phyloP scores from a whole-genome alignment of 2,329 filamentous ascomycete genomes.

The Sporothrix sp. region DNA sequence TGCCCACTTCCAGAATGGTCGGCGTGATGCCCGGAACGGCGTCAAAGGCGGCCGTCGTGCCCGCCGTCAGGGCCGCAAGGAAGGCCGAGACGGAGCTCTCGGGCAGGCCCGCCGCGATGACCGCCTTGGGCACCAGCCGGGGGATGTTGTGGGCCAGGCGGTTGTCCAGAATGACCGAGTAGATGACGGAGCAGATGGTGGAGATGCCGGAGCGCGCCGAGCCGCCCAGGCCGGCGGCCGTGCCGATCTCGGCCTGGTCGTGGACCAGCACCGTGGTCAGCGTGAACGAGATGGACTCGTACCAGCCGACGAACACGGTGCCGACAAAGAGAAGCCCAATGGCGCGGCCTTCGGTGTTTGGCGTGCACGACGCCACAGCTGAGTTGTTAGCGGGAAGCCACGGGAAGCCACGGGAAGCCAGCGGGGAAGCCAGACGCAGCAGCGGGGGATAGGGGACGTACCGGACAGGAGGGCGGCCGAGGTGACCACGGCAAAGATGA shows the following conservation, averaged over 20 bases:
- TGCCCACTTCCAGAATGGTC: slow-evolving; percentile 23
- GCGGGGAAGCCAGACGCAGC: too few relatives aligned
- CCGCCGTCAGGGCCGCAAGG: slow-evolving; percentile 22
- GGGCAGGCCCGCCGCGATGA: slow-evolving; percentile 29
- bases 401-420: slow-evolving; percentile 24
- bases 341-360: too few relatives aligned
- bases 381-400: slow-evolving; percentile 22
- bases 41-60: slow-evolving; percentile 21
- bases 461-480: slow-evolving; percentile 24
- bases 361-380: too few relatives aligned
- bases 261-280: slow-evolving; percentile 27
- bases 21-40: slow-evolving; percentile 24
- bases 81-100: slow-evolving; percentile 26
- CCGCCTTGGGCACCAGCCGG: slow-evolving; percentile 24
- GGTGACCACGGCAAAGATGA: slow-evolving; percentile 21
- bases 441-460: too few relatives aligned
- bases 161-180: slow-evolving; percentile 26
- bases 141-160: slow-evolving; percentile 25
- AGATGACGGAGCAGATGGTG: slow-evolving; percentile 26
- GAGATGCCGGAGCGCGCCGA: slow-evolving; percentile 28
- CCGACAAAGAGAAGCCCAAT: slow-evolving; percentile 23
- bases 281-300: slow-evolving; percentile 23
- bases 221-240: slow-evolving; percentile 26
- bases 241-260: slow-evolving; percentile 28
- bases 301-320: slow-evolving; percentile 28